Conservation (phyloP, 176 grass and related monocot genomes). For the Cenchrus purpureus region DNA sequence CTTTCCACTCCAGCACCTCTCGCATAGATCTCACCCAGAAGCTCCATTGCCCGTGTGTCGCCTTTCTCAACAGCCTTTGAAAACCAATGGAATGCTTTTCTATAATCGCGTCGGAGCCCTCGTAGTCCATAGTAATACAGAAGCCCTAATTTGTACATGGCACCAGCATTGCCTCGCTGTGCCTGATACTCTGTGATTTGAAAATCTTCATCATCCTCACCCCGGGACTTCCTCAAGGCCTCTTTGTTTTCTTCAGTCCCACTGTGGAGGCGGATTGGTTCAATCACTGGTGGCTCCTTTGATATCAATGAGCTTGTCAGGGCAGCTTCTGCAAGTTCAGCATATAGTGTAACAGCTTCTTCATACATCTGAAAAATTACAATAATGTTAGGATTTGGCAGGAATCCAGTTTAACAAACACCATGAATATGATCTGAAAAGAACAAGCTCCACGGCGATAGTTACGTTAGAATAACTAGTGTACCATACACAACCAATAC, state of each 20-base stretch:
- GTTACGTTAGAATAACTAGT: conserved; percentile 2
- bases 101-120: conserved; percentile 79
- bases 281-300: conserved; percentile 84
- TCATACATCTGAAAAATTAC: conserved; percentile 74
- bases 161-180: conserved; percentile 69
- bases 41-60: conserved; percentile 69
- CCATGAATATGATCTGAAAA: conserved; percentile 4
- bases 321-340: conserved; percentile 91
- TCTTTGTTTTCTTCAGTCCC: conserved; percentile 97
- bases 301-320: conserved; percentile 91
- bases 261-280: conserved; percentile 83
- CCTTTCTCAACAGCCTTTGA: conserved; percentile 90
- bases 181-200: conserved; percentile 98
- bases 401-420: conserved; percentile 14
- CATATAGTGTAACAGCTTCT: conserved; percentile 85
- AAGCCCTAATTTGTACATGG: conserved; percentile 90
- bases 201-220: conserved; percentile 94
- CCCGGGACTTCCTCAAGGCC: conserved; percentile 84
- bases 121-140: conserved; percentile 96
- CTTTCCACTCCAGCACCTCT: conserved; percentile 92
- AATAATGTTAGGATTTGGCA: conserved; percentile 23
- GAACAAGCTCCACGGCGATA: conserved; percentile 8
- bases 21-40: conserved; percentile 94
- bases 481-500: neutral
- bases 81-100: conserved; percentile 87